Percentiles rank a stretch among this genome's conserved stretches.
phyloP scores from a whole-genome alignment of 331 rosid genomes.

The Acacia concinna region DNA sequence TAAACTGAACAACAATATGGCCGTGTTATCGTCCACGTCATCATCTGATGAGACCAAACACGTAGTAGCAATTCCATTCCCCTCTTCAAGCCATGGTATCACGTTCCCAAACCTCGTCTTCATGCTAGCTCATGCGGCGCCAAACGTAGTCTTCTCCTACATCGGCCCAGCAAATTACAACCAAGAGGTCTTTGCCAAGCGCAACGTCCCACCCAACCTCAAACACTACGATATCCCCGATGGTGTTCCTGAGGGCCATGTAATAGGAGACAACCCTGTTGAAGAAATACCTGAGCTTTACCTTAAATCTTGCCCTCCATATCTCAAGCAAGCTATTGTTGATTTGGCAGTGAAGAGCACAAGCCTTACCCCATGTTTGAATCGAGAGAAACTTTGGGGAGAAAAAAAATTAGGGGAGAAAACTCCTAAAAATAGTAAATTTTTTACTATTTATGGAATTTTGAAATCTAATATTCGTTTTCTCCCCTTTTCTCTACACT shows the following conservation, averaged over 20 bases:
- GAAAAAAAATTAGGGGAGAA: too few relatives aligned
- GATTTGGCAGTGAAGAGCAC: conserved; percentile 35
- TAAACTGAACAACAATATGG: not conserved
- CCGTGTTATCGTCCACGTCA: too few relatives aligned
- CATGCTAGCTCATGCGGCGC: conserved; percentile 36
- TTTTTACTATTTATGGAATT: too few relatives aligned
- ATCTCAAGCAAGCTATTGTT: conserved; percentile 26
- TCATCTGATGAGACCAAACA: not conserved
- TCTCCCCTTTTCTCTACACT: too few relatives aligned
- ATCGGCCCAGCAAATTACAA: not conserved
- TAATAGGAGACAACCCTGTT: conserved; percentile 2
- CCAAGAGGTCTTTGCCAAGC: conserved; percentile 15
- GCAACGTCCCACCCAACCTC: conserved; percentile 29
- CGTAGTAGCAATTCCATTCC: conserved; percentile 27
- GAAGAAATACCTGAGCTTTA: conserved; percentile 38
- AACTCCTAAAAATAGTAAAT: too few relatives aligned
- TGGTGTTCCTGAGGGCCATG: conserved; percentile 24
- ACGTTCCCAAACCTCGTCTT: conserved; percentile 30
- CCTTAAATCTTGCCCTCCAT: conserved; percentile 36
- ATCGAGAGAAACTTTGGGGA: too few relatives aligned
- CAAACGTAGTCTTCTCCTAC: conserved; percentile 36
- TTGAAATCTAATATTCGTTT: too few relatives aligned
- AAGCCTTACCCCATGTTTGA: too few relatives aligned
- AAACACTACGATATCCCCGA: conserved; percentile 13
- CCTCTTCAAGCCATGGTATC: conserved; percentile 39